Percentiles rank a stretch among this genome's conserved stretches.
phyloP scores from a whole-genome alignment of 805 yeast species.

The Yarrowia sp. region DNA sequence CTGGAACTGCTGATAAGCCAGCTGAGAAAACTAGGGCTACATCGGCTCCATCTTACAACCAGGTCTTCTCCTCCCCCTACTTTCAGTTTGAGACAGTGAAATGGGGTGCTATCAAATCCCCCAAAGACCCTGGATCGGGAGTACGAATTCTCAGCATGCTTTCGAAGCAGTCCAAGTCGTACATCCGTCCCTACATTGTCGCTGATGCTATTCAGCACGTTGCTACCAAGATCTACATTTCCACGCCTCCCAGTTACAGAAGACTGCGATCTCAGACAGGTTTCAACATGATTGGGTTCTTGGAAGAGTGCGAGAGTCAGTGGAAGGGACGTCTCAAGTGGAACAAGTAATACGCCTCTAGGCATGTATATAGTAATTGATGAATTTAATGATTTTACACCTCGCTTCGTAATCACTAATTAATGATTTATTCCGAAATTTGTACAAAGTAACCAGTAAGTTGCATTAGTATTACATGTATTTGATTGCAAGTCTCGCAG shows the following conservation, averaged over 20 bases:
- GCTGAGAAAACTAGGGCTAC: neutral
- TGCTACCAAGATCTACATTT: neutral
- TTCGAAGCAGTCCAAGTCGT: neutral
- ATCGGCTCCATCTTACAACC: neutral
- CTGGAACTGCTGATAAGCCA: neutral
- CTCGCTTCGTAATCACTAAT: no score
- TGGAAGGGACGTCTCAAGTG: neutral
- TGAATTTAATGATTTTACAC: no score
- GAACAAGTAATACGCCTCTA: neutral
- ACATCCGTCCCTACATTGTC: neutral
- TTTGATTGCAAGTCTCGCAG: no score
- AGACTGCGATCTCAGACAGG: neutral
- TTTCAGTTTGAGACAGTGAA: constrained; percentile 17
- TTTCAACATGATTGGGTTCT: neutral
- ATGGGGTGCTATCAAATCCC: constrained; percentile 5
- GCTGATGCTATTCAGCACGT: constrained; percentile 1
- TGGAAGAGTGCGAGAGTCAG: neutral
- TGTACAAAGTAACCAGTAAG: no score
- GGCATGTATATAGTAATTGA: neutral
- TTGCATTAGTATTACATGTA: no score
- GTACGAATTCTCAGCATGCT: neutral
- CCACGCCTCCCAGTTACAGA: neutral
- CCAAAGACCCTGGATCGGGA: constrained; percentile 11
- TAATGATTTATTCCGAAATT: no score
- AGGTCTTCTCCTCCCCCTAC: neutral